Base-by-base conservation (phyloP, 768 basidiomycete genomes). In the Boletus vermiculosoides region DNA sequence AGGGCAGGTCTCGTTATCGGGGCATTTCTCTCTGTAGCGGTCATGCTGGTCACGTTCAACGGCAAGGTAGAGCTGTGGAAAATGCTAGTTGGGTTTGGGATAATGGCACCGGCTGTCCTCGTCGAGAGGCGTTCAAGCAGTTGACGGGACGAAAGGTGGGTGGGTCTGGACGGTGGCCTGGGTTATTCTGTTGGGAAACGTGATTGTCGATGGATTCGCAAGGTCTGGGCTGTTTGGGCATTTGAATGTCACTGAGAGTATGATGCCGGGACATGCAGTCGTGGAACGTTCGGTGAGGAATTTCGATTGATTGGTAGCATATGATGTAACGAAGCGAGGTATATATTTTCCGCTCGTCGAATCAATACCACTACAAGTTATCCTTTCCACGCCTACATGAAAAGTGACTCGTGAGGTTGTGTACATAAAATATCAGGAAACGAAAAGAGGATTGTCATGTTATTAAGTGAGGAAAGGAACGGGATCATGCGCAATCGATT, bases 251-350 rank as follows among this genome's bases (percentile, higher is more conserved):
- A 39, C n/a, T 1, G 18, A 18, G 10, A n/a, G 39, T n/a, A 18
- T 9, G 16, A n/a, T 39, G 8, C 16, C 16, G n/a, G 39, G 39
- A n/a, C 16, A 18, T 39, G 39, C 39, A 18, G 10, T 39, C 4
- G 50, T 67, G 37, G 60, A 56, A 13, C 47, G 16, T 5, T n/a
- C 47, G 45, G 52, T 64, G 8, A 25, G 7, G 16, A 15, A 9
- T 36, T 58, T 67, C 44, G 65, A 60, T n/a, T 0, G 16, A n/a
- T 39, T 39, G 39, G 39, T 39, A n/a, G n/a, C 39, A n/a, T n/a
- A 4, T 8, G 18, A n/a, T 39, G 39, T 39, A 18, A 39, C n/a
- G 39, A 8, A 10, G 39, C 9, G 10, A 39, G 10, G 39, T 39
- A 4, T n/a, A 10, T n/a, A 39, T 8, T n/a, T n/a, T n/a, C 39